Evolutionary conservation across 495 filamentous ascomycete species (phyloP), one percentile per base, ranked within the genome.

Genomic region (Podospora pseudopauciseta): DNA sequence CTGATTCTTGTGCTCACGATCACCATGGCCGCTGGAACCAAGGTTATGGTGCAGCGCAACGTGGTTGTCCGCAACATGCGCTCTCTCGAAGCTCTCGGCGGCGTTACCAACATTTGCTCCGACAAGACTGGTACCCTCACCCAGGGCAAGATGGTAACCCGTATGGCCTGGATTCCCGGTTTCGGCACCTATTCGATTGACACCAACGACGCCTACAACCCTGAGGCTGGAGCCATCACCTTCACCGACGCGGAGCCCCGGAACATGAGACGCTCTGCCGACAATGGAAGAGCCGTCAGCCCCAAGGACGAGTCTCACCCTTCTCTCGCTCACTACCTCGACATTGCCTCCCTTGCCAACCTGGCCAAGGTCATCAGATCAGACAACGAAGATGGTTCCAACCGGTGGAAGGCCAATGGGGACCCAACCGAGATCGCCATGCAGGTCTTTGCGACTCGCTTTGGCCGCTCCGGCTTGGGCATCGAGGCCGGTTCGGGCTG

Each of bases 91-190:
- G 91, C 92, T 0, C 86, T 95, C 55, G 92, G 91, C 19, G 92
- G 90, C 44, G 89, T 94, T 28, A 94, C 90, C 49, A 92, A 94
- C 69, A 94, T 95, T 67, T 94, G 91, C 77, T 92, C 88, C 9
- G 92, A 95, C 76, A 95, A 95, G 74, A 95, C 92, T 0, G 92
- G 92, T 1, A 95, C 92, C 0, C 79, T 94, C n/a, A 95, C 92
- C 0, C 87, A 90, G 74, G 89, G 88, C 18, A 80, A 88, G 72
- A 83, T 93, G 91, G 88, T 94, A 6, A 89, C 91, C 5, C 86
- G 88, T 61, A 88, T 90, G 68, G 91, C 88, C 4, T 58, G 53
- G 54, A 65, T 57, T 13, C 49, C 49, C 16, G 55, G 60, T 16
- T 23, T 7, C 39, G 58, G 20, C 16, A 65, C 63, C 39, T 68